These are phyloP conservation scores for Favolaschia claudopus DNA, from an alignment of 768 basidiomycete genomes.

Conservation along the genomic window DNA sequence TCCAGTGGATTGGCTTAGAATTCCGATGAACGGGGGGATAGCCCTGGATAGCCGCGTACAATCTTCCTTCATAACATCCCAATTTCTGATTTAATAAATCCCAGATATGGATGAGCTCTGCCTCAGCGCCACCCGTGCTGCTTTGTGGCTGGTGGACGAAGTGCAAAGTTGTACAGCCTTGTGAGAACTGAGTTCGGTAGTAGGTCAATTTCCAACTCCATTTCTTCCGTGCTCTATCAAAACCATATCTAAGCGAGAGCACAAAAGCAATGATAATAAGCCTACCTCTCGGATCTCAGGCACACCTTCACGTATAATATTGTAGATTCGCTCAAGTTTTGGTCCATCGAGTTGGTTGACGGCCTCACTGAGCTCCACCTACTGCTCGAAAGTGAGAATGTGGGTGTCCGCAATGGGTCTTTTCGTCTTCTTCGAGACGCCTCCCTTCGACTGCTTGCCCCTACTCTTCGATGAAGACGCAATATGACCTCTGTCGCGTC, in stretches of 20 bases:
- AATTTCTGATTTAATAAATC: too few species aligned
- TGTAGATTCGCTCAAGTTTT: conserved; percentile 88
- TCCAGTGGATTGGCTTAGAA: too few species aligned
- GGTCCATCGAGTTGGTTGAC: conserved; percentile 85
- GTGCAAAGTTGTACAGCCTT: conserved; percentile 94
- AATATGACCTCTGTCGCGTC: conserved; percentile 53
- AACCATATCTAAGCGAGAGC: conserved; percentile 7
- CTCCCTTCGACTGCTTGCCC: conserved; percentile 54
- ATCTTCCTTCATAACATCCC: too few species aligned
- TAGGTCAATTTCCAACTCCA: conserved; percentile 96
- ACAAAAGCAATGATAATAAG: conserved; percentile 24
- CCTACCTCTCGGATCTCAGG: conserved; percentile 94
- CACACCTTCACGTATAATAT: conserved; percentile 93
- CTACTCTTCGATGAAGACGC: conserved; percentile 71
- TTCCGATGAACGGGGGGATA: too few species aligned
- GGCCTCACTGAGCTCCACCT: conserved; percentile 97
- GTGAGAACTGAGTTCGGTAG: conserved; percentile 87
- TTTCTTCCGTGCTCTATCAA: conserved; percentile 90
- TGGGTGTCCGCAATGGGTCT: conserved; percentile 79
- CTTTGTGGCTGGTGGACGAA: conserved; percentile 77
- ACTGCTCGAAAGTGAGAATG: conserved; percentile 92
- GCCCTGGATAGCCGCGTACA: too few species aligned
- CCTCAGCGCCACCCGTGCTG: conserved; percentile 76
- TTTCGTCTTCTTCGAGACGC: conserved; percentile 68
- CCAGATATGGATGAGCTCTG: too few species aligned